Conservation (phyloP, 179 eudicot genomes). For the Pouteria campechiana region DNA sequence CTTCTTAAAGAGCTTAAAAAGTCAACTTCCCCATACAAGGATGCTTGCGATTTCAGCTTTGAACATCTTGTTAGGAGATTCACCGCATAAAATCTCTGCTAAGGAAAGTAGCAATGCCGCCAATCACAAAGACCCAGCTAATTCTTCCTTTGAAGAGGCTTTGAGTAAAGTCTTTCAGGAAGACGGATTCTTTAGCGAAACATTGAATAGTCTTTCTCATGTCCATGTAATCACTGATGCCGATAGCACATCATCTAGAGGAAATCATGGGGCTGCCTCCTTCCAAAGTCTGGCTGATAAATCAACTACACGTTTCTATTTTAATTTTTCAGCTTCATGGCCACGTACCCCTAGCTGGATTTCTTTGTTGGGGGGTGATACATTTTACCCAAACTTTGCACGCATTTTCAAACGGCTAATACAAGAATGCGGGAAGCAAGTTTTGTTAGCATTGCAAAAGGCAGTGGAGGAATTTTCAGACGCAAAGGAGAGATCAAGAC, state of each 20-base stretch:
- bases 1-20: constrained; percentile 78
- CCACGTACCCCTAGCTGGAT: constrained; percentile 99
- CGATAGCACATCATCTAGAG: constrained; percentile 61
- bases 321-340: constrained; percentile 96
- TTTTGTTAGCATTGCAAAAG: constrained; percentile 45
- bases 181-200: constrained; percentile 85
- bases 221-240: constrained; percentile 78
- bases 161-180: constrained; percentile 68
- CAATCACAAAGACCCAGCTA: constrained; percentile 22
- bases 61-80: constrained; percentile 78
- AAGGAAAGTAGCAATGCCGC: constrained; percentile 20
- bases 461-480: constrained; percentile 69
- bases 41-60: constrained; percentile 98
- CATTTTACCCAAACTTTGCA: constrained; percentile 91
- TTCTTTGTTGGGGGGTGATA: constrained; percentile 82
- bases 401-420: constrained; percentile 83
- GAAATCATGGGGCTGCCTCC: constrained; percentile 63
- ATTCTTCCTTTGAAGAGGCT: constrained; percentile 80
- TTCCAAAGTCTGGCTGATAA: constrained; percentile 96
- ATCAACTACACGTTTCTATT: constrained; percentile 93
- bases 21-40: constrained; percentile 96
- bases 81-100: constrained; percentile 65
- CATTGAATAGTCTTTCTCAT: constrained; percentile 82
- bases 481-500: constrained; percentile 93
- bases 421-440: constrained; percentile 96